phyloP scores from a whole-genome alignment of 2,329 filamentous ascomycete species.

The Trichoderma lentiforme region DNA sequence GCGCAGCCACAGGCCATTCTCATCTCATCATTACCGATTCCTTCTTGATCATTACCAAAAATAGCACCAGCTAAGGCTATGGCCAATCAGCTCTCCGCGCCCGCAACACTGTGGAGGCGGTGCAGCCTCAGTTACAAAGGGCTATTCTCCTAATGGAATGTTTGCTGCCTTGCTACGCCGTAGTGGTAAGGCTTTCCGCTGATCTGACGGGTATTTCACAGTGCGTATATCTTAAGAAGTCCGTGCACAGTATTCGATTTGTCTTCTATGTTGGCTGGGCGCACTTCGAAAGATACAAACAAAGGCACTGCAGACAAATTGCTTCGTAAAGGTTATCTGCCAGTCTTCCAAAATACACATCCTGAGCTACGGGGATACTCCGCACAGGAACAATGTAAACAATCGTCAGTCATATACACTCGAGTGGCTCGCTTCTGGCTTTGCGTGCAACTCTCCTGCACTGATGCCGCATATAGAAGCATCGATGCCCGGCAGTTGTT shows the following conservation, averaged over 20 bases:
- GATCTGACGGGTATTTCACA: not conserved
- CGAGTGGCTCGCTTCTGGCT: not conserved
- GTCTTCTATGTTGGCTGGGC: not conserved
- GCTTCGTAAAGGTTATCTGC: not conserved
- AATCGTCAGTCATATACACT: not conserved
- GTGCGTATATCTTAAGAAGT: not conserved
- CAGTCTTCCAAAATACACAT: not conserved
- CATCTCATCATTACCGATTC: slow-evolving; percentile 13
- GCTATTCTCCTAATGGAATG: not conserved
- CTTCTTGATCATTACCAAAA: slow-evolving; percentile 11
- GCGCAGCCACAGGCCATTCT: slow-evolving; percentile 13
- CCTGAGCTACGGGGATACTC: not conserved
- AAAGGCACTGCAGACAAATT: not conserved
- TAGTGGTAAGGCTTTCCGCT: slow-evolving; percentile 10
- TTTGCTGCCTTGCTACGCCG: not conserved
- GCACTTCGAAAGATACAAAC: not conserved
- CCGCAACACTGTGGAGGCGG: slow-evolving; percentile 15
- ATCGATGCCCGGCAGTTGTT: slow-evolving; percentile 4
- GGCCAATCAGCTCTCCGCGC: slow-evolving; percentile 2
- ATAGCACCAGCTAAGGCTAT: not conserved
- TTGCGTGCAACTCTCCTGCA: not conserved
- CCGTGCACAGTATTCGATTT: not conserved
- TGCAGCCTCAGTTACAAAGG: slow-evolving; percentile 6
- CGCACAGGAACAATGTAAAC: not conserved
- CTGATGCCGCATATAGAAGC: slow-evolving; percentile 15